Evolutionary conservation across 2,329 filamentous ascomycete species (phyloP), one percentile per base, ranked within the genome.

Genomic region (Fusarium oxysporum): DNA sequence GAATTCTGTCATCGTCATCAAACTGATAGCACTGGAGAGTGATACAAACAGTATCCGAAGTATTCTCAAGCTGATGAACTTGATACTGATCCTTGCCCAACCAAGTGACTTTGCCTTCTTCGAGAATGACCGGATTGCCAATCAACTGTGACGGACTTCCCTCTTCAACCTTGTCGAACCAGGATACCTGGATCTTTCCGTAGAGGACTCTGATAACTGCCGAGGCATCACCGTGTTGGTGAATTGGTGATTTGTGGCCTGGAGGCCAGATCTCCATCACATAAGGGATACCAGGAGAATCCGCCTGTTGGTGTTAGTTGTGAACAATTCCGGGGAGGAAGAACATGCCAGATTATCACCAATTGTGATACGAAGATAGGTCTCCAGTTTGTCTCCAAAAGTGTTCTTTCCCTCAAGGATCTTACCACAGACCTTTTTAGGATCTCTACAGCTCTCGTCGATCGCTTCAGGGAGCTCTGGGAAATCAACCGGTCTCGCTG

Each of bases 341-440:
- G 19, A 3, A 30, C 35, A 23, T 41, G 41, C 51, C 21, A 55
- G 25, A 2, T 55, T 55, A 43, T 55, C 51, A 0, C 51, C 51
- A 3, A 55, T 0, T 0, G 51, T 55, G 21, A 55, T 43, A 6
- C 51, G 51, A 28, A 55, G 37, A 19, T 55, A 55, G 2, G 51
- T 55, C 37, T 55, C 51, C 0, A 17, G 17, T 11, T n/a, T n/a
- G 4, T 40, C 51, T 28, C 1, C 1, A 14, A 55, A 55, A 0
- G 25, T 41, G 6, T 55, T 0, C 19, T 41, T 55, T 5, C 0
- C 0, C 10, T 54, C 16, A 0, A 55, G 51, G 1, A 55, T 55
- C 7, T 0, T 5, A 0, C 51, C 35, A 0, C 51, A 55, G 21
- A 13, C 13, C 21, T 55, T 55, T 0, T 41, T n/a, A 16, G 17